A percentile compares a stretch with the other conserved stretches of the same genome.
These are phyloP conservation scores for Solanum medicagineum DNA, from an alignment of 257 asterid species.

Conservation along the genomic window DNA sequence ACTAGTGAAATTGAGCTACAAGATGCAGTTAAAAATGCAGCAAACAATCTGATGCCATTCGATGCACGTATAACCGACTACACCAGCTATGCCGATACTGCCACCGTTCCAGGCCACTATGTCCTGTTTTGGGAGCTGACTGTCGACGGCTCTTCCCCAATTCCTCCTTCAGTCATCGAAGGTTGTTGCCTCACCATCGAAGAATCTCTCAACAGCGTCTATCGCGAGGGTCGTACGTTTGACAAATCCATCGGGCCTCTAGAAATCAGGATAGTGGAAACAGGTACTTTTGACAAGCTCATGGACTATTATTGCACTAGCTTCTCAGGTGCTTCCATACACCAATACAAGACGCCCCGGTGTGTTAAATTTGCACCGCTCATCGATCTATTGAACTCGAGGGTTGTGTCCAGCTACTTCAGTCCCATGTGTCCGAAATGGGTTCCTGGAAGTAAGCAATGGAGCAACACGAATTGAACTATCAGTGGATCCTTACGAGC, in stretches of 20 bases:
- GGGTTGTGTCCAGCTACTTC: constrained; percentile 11
- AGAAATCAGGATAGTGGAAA: constrained; percentile 35
- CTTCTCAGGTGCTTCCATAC: constrained; percentile 12
- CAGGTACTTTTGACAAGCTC: constrained; percentile 68
- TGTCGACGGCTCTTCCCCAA: constrained; percentile 17
- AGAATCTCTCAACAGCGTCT: constrained; percentile 49
- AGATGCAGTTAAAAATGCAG: constrained; percentile 19
- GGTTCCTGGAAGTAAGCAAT: background rate
- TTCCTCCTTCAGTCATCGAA: constrained; percentile 68
- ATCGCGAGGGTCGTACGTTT: constrained; percentile 54
- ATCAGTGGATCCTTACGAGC: background rate
- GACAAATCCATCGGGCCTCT: constrained; percentile 66
- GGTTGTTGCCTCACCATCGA: constrained; percentile 37
- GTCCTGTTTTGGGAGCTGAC: constrained; percentile 13
- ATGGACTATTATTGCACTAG: constrained; percentile 68
- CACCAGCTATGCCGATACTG: constrained; percentile 67
- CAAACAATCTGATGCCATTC: constrained; percentile 44
- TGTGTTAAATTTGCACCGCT: constrained; percentile 66
- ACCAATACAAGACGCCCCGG: constrained; percentile 7
- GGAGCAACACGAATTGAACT: background rate
- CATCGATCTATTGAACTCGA: constrained; percentile 59
- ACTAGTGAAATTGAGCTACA: constrained; percentile 86
- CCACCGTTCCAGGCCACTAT: constrained; percentile 56
- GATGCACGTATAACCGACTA: constrained; percentile 50
- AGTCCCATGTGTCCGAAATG: background rate